Evolutionary conservation across 2,329 filamentous ascomycete species (phyloP), one percentile per base, ranked within the genome.

Genomic region (Fusarium decemcellulare): DNA sequence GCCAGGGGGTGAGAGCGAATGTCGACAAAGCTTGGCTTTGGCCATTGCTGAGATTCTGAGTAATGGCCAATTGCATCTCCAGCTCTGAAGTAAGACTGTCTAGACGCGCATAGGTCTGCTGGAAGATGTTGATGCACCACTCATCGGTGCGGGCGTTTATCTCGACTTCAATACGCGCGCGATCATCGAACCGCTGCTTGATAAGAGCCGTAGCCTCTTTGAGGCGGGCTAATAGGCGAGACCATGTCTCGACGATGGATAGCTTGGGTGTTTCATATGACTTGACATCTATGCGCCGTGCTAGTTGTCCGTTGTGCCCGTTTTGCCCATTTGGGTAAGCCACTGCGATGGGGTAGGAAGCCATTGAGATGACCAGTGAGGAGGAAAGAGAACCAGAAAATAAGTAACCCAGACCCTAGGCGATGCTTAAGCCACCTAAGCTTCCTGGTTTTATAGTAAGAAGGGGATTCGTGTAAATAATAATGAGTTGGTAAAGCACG

Each of bases 61-160:
- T 63, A 34, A 63, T 63, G 43, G 61, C 61, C 7, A 63, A 37
- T 39, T 63, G 61, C 61, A 64, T 64, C 39, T 64, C 61, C 14
- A 64, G 37, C 32, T 64, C 56, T 7, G 61, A 64, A 27, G 61
- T 56, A 23, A 64, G 56, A 40, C 60, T 39, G 12, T 64, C 61
- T 6, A 64, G 32, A 27, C 50, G 56, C 14, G 50, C 47, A 32
- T 52, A 60, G 2, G 50, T 64, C 44, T 64, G 43, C 27, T 60
- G 18, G 14, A 64, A 64, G 39, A 64, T 55, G 30, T 42, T 42
- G 10, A 60, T 46, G 23, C 61, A 64, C 61, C 61, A 64, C 27
- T 64, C 56, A 29, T 64, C 61, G 23, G 40, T 51, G 12, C 61
- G 61, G 16, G 61, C 61, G 11, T 56, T 60, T 52, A 64, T 64